Evolutionary conservation across 768 basidiomycete genomes (phyloP).

Genomic region (Boletus insuetus): DNA sequence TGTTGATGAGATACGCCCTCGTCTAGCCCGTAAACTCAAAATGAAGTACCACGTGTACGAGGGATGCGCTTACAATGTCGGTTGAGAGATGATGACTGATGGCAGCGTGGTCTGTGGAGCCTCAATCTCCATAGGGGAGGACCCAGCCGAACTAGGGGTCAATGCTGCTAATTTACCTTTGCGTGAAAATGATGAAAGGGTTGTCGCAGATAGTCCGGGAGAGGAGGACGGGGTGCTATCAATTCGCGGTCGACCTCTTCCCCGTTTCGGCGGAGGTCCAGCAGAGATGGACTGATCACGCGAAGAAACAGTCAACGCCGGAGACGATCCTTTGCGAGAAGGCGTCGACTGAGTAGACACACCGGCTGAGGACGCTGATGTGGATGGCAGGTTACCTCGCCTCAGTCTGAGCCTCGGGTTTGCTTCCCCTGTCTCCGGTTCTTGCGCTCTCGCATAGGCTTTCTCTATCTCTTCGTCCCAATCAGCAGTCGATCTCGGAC

Average conservation of each 20-base stretch:
- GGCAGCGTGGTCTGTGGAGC: slow-evolving; percentile 4
- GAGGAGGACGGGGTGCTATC: slow-evolving; percentile 8
- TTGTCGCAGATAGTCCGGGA: background rate
- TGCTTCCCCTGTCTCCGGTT: slow-evolving; percentile 26
- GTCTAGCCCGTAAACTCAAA: slow-evolving; percentile 15
- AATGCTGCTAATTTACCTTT: background rate
- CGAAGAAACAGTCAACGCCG: slow-evolving; percentile 5
- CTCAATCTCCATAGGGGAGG: slow-evolving; percentile 10
- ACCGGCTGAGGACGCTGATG: slow-evolving; percentile 6
- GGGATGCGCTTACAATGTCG: slow-evolving; percentile 18
- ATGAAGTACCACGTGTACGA: background rate
- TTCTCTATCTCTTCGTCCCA: slow-evolving; percentile 31
- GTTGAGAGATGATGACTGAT: slow-evolving; percentile 18
- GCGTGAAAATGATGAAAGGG: slow-evolving; percentile 3
- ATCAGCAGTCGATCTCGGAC: slow-evolving; percentile 7
- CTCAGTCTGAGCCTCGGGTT: slow-evolving; percentile 23
- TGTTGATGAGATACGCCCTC: slow-evolving; percentile 23
- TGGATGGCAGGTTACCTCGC: slow-evolving; percentile 7
- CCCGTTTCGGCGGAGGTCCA: slow-evolving; percentile 7
- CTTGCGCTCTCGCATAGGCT: slow-evolving; percentile 16
- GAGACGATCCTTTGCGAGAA: slow-evolving; percentile 12
- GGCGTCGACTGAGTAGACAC: slow-evolving; percentile 3
- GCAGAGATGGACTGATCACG: slow-evolving; percentile 15
- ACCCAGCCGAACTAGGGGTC: slow-evolving; percentile 14
- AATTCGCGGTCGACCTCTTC: slow-evolving; percentile 2